These are phyloP conservation scores for Psilocybe azurescens DNA, from an alignment of 768 basidiomycete species.

Conservation along the genomic window DNA sequence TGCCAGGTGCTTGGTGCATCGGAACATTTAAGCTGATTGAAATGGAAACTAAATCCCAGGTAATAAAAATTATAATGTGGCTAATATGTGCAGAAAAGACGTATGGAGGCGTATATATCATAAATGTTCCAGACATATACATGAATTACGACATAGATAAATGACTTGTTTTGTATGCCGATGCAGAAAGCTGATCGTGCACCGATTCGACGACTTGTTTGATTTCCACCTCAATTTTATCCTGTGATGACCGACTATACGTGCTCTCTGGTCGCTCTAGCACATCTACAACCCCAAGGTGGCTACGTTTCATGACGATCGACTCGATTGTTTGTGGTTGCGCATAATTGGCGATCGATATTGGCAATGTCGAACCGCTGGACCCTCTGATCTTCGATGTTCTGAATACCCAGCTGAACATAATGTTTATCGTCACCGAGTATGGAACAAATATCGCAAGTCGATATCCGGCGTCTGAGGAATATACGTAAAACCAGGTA, in stretches of 20 bases:
- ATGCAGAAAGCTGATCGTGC: background rate
- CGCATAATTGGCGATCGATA: background rate
- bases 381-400: constrained; percentile 2
- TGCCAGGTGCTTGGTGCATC: too few relatives aligned
- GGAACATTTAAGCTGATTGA: too few relatives aligned
- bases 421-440: constrained; percentile 6
- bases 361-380: background rate
- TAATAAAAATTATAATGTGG: too few relatives aligned
- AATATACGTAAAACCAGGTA: constrained; percentile 3
- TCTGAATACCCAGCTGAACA: constrained; percentile 16
- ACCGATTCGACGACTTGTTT: background rate
- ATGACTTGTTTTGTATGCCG: background rate
- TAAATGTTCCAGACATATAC: background rate
- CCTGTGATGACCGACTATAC: background rate
- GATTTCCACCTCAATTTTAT: background rate
- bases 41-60: background rate
- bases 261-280: background rate
- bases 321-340: constrained; percentile 1
- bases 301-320: constrained; percentile 1
- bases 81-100: too few relatives aligned
- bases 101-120: background rate
- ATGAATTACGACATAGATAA: background rate
- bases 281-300: background rate
- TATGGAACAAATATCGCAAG: constrained; percentile 14
- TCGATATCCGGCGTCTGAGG: constrained; percentile 5